Percentiles rank a stretch among this genome's conserved stretches.
Conservation (phyloP, 2,329 filamentous ascomycete species). For the Fusarium bulbicola region DNA sequence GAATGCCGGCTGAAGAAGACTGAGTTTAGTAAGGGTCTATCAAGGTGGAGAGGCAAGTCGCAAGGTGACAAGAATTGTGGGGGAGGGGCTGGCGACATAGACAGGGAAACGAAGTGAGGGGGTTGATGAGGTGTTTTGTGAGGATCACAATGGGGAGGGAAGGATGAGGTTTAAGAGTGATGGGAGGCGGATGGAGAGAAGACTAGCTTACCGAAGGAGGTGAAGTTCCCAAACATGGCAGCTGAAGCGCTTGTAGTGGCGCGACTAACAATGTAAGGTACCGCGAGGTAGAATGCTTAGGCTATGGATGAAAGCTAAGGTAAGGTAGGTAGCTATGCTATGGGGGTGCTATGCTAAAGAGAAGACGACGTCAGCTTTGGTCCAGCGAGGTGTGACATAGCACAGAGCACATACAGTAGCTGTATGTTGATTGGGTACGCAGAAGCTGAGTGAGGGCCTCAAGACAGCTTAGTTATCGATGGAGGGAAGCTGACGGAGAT, state of each 20-base stretch:
- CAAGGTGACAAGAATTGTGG: constrained; percentile 20
- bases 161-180: not conserved
- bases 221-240: constrained; percentile 56
- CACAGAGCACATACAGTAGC: constrained; percentile 19
- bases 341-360: constrained; percentile 5
- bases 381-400: constrained; percentile 17
- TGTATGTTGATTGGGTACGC: not conserved
- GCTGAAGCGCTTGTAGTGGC: constrained; percentile 31
- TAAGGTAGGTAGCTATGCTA: not conserved
- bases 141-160: not conserved
- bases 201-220: constrained; percentile 50
- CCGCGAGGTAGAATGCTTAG: constrained; percentile 14
- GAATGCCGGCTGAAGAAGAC: constrained; percentile 41
- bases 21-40: constrained; percentile 34
- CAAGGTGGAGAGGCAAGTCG: constrained; percentile 23
- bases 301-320: not conserved
- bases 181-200: constrained; percentile 12
- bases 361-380: constrained; percentile 23
- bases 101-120: constrained; percentile 27
- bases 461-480: constrained; percentile 1
- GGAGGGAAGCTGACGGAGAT: constrained; percentile 1
- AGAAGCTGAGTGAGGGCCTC: constrained; percentile 1
- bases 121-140: constrained; percentile 31
- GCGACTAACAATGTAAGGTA: constrained; percentile 30
- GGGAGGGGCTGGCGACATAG: constrained; percentile 17